These are phyloP conservation scores for Yamadazyma takamatsuzukensis DNA, from an alignment of 805 yeast species.

Conservation along the genomic window DNA sequence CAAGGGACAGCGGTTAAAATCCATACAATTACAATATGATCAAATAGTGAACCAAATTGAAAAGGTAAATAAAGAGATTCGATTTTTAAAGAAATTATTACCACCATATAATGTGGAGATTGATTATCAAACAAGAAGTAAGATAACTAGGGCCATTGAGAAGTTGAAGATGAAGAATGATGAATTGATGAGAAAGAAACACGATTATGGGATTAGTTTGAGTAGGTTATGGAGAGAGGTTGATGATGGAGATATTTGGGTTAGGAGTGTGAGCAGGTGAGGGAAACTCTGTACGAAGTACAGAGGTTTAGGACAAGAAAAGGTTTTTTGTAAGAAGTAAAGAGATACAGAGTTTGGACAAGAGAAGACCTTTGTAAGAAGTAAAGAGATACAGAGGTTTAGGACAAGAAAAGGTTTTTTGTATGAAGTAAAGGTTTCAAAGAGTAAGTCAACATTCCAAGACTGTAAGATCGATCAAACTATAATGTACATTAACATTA, in stretches of 20 bases:
- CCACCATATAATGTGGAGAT: constrained; percentile 44
- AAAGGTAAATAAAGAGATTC: constrained; percentile 39
- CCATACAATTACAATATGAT: constrained; percentile 34
- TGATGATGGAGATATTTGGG: constrained; percentile 43
- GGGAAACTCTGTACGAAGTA: no score
- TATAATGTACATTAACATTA: no score
- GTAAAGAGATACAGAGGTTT: no score
- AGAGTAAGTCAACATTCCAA: no score
- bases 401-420: no score
- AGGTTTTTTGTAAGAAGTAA: no score
- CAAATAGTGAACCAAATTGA: constrained; percentile 25
- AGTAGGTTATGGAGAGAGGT: constrained; percentile 42
- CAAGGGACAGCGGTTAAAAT: constrained; percentile 18
- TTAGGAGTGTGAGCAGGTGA: constrained; percentile 17
- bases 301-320: no score
- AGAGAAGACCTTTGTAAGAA: no score
- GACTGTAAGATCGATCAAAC: no score
- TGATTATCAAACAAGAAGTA: constrained; percentile 38
- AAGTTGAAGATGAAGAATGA: constrained; percentile 37
- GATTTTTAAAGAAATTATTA: constrained; percentile 33
- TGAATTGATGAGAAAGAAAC: constrained; percentile 39
- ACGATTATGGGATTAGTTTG: constrained; percentile 37
- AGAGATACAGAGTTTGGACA: no score
- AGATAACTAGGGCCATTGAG: constrained; percentile 38
- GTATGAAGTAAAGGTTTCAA: no score